These are phyloP conservation scores for Corylus americana DNA, from an alignment of 306 rosid species.

Conservation along the genomic window DNA sequence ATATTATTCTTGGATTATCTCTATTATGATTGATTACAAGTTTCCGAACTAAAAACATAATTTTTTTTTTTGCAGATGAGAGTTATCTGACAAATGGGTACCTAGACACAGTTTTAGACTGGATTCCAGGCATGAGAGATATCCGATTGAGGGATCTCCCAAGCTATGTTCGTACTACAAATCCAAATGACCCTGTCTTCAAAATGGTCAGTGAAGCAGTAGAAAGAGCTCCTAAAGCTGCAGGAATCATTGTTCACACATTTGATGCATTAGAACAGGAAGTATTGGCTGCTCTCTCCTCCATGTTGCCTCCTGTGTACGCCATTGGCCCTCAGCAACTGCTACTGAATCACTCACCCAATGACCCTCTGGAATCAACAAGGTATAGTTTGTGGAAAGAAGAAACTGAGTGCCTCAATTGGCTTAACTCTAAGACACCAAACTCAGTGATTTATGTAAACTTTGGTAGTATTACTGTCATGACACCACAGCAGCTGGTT, in stretches of 20 bases:
- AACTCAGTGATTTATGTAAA: conserved; percentile 22
- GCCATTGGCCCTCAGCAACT: conserved; percentile 20
- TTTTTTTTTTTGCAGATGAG: conserved; percentile 17
- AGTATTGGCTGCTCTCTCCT: conserved; percentile 13
- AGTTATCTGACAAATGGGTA: conserved; percentile 15
- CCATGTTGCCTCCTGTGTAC: neutral
- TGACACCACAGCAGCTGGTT: neutral
- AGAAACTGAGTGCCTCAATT: conserved; percentile 19
- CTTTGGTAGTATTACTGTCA: neutral
- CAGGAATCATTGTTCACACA: conserved; percentile 13
- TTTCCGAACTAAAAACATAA: neutral
- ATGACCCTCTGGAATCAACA: neutral
- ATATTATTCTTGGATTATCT: neutral
- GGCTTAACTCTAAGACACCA: conserved; percentile 11
- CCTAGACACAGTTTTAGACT: conserved; percentile 10
- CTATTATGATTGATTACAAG: neutral
- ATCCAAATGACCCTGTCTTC: neutral
- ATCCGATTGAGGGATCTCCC: conserved; percentile 21
- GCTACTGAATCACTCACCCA: neutral
- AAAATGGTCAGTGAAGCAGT: neutral
- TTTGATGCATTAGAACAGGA: conserved; percentile 14
- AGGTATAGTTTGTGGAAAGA: conserved; percentile 19
- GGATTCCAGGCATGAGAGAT: conserved; percentile 17
- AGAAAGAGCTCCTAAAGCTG: neutral
- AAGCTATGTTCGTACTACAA: neutral